phyloP scores from a whole-genome alignment of 768 basidiomycete species.

The Phaeotremella fagi region DNA sequence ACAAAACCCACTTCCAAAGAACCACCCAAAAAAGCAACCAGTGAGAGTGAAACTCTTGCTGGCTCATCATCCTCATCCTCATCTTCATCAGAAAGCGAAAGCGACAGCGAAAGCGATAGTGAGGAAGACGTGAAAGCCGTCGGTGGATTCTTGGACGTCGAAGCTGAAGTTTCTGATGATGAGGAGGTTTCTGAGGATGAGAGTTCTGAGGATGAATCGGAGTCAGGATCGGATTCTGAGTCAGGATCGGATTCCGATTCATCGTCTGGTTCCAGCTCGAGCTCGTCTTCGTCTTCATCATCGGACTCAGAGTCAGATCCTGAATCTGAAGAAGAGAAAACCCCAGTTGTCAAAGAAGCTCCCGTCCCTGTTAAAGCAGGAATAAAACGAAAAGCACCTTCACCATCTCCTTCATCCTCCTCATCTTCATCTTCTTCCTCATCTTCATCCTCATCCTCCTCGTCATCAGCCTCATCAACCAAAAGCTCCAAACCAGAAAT shows the following conservation, averaged over 20 bases:
- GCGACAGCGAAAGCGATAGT: slow-evolving; percentile 8
- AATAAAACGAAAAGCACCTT: slow-evolving; percentile 36
- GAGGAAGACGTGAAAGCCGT: slow-evolving; percentile 9
- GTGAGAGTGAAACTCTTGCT: neutral
- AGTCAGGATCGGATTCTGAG: slow-evolving; percentile 3
- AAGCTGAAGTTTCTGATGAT: slow-evolving; percentile 15
- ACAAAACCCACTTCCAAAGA: neutral
- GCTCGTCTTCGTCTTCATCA: slow-evolving; percentile 10
- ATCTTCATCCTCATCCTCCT: slow-evolving; percentile 22
- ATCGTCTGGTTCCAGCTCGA: slow-evolving; percentile 1
- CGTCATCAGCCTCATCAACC: slow-evolving; percentile 26
- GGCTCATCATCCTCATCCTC: neutral
- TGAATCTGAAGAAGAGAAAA: slow-evolving; percentile 1
- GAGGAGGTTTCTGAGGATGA: slow-evolving; percentile 4
- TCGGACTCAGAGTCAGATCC: slow-evolving; percentile 11
- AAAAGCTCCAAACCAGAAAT: slow-evolving; percentile 14
- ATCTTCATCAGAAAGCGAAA: slow-evolving; percentile 1
- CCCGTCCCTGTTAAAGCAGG: slow-evolving; percentile 22
- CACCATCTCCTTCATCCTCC: slow-evolving; percentile 19
- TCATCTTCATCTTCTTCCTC: slow-evolving; percentile 32
- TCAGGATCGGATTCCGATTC: slow-evolving; percentile 8
- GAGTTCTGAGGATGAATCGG: neutral
- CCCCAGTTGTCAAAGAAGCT: neutral
- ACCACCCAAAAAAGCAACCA: neutral
- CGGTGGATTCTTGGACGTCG: slow-evolving; percentile 23